Evolutionary conservation across 805 yeast species (phyloP).

Genomic region (Zygotorulaspora danielsina): DNA sequence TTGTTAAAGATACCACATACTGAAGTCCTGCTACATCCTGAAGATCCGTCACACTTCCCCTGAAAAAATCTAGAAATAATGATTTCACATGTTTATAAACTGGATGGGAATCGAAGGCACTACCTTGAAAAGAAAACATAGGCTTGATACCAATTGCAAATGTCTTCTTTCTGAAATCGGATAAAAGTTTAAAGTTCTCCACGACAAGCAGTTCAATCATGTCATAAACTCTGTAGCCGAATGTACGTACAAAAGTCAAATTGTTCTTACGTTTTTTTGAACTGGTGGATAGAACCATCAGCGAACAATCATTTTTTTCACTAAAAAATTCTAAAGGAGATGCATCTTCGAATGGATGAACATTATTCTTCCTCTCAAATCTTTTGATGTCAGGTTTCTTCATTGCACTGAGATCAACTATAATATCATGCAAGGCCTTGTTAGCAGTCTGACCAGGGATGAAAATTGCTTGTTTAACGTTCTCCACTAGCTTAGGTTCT

Average conservation of each 20-base stretch:
- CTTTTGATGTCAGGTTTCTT: slow-evolving; percentile 89
- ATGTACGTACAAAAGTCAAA: slow-evolving; percentile 81
- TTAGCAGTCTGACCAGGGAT: slow-evolving; percentile 84
- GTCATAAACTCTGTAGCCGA: slow-evolving; percentile 85
- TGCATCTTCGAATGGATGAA: slow-evolving; percentile 90
- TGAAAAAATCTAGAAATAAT: slow-evolving; percentile 81
- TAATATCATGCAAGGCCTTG: slow-evolving; percentile 77
- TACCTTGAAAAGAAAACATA: slow-evolving; percentile 88
- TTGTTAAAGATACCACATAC: slow-evolving; percentile 76
- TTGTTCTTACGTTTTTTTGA: slow-evolving; percentile 93
- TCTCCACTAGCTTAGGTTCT: slow-evolving; percentile 85
- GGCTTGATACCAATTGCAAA: slow-evolving; percentile 90
- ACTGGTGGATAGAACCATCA: slow-evolving; percentile 71
- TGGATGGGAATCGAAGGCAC: slow-evolving; percentile 86
- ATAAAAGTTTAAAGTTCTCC: slow-evolving; percentile 62
- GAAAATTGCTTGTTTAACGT: slow-evolving; percentile 83
- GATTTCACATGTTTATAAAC: slow-evolving; percentile 81
- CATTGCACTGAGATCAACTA: slow-evolving; percentile 81
- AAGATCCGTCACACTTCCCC: slow-evolving; percentile 73
- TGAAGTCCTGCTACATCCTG: slow-evolving; percentile 96
- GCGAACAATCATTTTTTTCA: slow-evolving; percentile 88
- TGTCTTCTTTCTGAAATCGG: slow-evolving; percentile 75
- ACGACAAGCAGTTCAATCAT: slow-evolving; percentile 85
- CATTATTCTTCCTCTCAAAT: slow-evolving; percentile 81
- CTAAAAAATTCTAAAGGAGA: slow-evolving; percentile 82